Conservation (phyloP, 2,329 filamentous ascomycete genomes). For the Hymenoscyphus occultus region DNA sequence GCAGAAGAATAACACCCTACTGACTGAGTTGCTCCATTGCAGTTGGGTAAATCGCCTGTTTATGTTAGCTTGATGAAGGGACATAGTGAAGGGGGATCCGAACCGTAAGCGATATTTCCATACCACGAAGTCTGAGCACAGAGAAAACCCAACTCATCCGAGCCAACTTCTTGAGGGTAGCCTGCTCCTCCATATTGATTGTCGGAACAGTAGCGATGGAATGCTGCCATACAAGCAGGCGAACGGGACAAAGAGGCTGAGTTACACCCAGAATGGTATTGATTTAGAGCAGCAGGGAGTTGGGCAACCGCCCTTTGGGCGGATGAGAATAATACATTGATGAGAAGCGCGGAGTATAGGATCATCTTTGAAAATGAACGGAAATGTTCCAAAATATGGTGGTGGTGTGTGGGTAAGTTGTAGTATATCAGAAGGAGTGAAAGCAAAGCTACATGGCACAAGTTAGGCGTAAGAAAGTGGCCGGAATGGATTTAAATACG, state of each 20-base stretch:
- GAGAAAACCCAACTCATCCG: neutral
- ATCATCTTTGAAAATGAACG: neutral
- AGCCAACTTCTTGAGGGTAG: neutral
- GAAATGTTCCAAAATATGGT: no score
- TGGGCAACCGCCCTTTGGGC: neutral
- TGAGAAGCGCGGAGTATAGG: neutral
- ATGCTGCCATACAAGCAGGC: neutral
- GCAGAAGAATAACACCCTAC: neutral
- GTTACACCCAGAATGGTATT: neutral
- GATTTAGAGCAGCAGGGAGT: neutral
- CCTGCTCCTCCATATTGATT: neutral
- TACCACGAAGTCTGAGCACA: neutral
- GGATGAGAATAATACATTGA: neutral
- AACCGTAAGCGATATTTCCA: neutral
- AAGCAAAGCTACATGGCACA: neutral
- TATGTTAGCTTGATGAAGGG: neutral
- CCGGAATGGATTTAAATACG: neutral
- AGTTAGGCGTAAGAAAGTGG: neutral
- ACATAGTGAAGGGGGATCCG: neutral
- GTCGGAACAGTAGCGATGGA: neutral
- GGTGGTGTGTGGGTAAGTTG: no score
- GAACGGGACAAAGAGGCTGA: neutral
- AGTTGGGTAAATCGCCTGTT: neutral
- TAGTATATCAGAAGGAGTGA: no score
- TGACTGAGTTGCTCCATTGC: neutral